Percentiles rank a stretch among this genome's conserved stretches.
Conservation (phyloP, 176 grass and related monocot genomes). For the Musa acuminata region DNA sequence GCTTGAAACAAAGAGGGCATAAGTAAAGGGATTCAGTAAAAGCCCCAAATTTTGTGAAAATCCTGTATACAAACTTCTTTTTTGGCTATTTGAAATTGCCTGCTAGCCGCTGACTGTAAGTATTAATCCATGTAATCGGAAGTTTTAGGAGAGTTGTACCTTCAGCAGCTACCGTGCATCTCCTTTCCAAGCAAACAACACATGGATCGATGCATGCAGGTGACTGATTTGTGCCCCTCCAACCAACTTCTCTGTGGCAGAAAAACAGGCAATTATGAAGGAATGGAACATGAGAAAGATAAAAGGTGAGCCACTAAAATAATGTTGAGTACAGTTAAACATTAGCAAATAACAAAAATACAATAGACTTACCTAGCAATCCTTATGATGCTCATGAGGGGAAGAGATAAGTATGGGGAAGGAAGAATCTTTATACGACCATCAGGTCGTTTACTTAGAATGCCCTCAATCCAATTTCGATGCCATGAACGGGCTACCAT, state of each 20-base stretch:
- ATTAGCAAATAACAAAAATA: background rate
- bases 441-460: slow-evolving; percentile 47
- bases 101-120: background rate
- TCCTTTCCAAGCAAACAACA: slow-evolving; percentile 80
- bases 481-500: slow-evolving; percentile 87
- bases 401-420: slow-evolving; percentile 83
- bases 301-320: background rate
- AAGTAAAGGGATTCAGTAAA: no score
- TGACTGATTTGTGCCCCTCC: slow-evolving; percentile 49
- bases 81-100: background rate
- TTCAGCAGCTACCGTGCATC: slow-evolving; percentile 80
- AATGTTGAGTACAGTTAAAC: background rate
- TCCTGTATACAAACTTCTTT: background rate
- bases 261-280: background rate
- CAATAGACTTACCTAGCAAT: slow-evolving; percentile 60
- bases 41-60: no score
- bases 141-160: slow-evolving; percentile 24
- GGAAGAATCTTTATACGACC: slow-evolving; percentile 38
- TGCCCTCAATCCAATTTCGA: slow-evolving; percentile 58
- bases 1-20: no score
- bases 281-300: background rate
- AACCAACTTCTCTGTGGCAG: slow-evolving; percentile 69
- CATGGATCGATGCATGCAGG: slow-evolving; percentile 81
- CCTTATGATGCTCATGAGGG: slow-evolving; percentile 82
- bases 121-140: background rate